These are phyloP conservation scores for Prunus davidiana DNA, from an alignment of 306 rosid genomes.

Conservation along the genomic window DNA sequence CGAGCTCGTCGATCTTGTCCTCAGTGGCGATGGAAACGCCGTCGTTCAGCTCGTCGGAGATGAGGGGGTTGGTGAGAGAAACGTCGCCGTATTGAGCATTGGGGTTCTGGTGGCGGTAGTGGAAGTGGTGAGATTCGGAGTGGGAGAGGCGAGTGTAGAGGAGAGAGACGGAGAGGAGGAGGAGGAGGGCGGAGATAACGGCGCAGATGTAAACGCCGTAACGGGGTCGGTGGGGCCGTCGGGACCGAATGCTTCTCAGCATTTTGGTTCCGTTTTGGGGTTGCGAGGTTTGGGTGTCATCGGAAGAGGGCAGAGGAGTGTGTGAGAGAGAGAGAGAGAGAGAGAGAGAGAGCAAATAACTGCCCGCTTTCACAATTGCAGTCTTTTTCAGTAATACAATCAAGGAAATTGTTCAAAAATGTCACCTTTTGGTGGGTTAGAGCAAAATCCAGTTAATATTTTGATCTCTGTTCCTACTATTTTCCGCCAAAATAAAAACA, in stretches of 20 bases:
- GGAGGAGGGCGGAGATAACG: constrained; percentile 57
- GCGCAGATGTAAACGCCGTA: constrained; percentile 68
- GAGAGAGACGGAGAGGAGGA: constrained; percentile 72
- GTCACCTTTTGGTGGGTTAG: background rate
- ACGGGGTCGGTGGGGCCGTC: constrained; percentile 61
- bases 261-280: constrained; percentile 22
- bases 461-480: background rate
- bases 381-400: background rate
- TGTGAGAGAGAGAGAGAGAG: background rate
- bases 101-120: constrained; percentile 17
- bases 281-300: background rate
- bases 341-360: background rate
- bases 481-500: too few relatives aligned
- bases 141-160: constrained; percentile 78
- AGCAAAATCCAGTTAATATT: background rate
- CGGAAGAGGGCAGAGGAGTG: background rate
- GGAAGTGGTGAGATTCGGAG: constrained; percentile 31
- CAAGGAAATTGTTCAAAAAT: background rate
- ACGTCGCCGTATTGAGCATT: constrained; percentile 21
- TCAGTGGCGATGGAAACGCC: constrained; percentile 33
- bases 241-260: constrained; percentile 50
- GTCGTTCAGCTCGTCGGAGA: constrained; percentile 39
- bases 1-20: constrained; percentile 78
- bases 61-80: constrained; percentile 38
- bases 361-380: too few relatives aligned